Conservation (phyloP, 768 basidiomycete genomes). For the Tricholomella constricta region DNA sequence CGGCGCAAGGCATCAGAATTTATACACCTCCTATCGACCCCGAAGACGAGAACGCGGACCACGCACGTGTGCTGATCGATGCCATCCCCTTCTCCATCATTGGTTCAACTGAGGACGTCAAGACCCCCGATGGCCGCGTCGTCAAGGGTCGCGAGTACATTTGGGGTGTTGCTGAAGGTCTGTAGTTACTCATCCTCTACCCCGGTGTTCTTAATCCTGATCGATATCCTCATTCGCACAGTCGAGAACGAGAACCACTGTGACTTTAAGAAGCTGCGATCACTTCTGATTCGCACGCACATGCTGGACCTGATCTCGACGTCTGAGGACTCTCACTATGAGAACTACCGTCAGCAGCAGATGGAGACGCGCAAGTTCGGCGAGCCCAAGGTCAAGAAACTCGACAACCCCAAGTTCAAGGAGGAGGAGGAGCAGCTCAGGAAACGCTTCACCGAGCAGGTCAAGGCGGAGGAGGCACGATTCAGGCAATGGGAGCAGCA, state of each 20-base stretch:
- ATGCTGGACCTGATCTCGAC: conserved; percentile 98
- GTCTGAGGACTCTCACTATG: conserved; percentile 95
- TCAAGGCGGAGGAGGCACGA: conserved; percentile 96
- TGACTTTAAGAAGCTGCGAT: conserved; percentile 97
- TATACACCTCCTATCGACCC: conserved; percentile 91
- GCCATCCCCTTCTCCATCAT: conserved; percentile 99
- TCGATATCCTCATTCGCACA: conserved; percentile 27
- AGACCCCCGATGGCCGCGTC: conserved; percentile 83
- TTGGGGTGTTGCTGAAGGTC: conserved; percentile 99
- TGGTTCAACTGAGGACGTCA: conserved; percentile 93
- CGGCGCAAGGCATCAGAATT: conserved; percentile 91
- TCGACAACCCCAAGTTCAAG: conserved; percentile 99
- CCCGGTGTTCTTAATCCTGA: background rate
- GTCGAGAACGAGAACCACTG: conserved; percentile 99
- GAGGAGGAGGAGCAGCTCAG: conserved; percentile 97
- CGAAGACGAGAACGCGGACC: conserved; percentile 86
- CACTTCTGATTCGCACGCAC: conserved; percentile 93
- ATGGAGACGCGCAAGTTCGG: conserved; percentile 99
- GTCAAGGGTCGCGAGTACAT: conserved; percentile 99
- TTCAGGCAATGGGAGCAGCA: conserved; percentile 99
- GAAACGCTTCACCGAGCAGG: conserved; percentile 99
- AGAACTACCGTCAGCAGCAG: conserved; percentile 96
- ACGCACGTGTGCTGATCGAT: conserved; percentile 81
- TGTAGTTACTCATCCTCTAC: conserved; percentile 16
- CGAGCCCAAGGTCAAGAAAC: conserved; percentile 97